These are phyloP conservation scores for Rhynchospora breviuscula DNA, from an alignment of 176 grass and related monocot genomes.

Conservation along the genomic window DNA sequence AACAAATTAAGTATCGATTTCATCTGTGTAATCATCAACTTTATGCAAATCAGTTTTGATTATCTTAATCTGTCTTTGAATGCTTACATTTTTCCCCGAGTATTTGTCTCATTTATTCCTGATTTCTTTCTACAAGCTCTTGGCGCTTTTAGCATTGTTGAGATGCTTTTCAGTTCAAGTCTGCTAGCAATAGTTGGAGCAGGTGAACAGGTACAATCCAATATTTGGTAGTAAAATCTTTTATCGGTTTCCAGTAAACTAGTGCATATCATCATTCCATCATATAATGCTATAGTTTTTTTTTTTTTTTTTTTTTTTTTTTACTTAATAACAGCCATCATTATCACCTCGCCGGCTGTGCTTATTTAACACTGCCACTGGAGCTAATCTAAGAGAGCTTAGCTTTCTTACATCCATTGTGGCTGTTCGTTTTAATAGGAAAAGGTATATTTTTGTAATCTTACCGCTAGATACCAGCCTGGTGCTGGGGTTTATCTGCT, in stretches of 20 bases:
- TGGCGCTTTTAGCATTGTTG: slow-evolving; percentile 70
- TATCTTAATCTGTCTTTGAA: background rate
- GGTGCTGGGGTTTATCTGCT: background rate
- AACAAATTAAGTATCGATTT: background rate
- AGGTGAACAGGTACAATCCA: slow-evolving; percentile 59
- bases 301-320: slow-evolving; percentile 3
- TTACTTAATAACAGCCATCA: slow-evolving; percentile 39
- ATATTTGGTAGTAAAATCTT: background rate
- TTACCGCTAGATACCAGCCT: slow-evolving; percentile 7
- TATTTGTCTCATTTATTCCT: background rate
- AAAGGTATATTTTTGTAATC: slow-evolving; percentile 32
- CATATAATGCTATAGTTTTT: slow-evolving; percentile 1
- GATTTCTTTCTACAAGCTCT: slow-evolving; percentile 39
- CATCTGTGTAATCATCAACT: background rate
- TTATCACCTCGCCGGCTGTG: slow-evolving; percentile 77
- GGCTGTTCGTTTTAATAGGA: slow-evolving; percentile 75
- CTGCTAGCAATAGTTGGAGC: slow-evolving; percentile 82
- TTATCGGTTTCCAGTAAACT: background rate
- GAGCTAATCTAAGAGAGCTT: slow-evolving; percentile 42
- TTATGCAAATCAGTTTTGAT: background rate
- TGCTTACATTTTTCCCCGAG: background rate
- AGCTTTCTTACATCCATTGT: slow-evolving; percentile 85
- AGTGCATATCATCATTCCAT: background rate
- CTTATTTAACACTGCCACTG: slow-evolving; percentile 60
- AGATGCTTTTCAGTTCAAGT: slow-evolving; percentile 74